Percentiles rank a stretch among this genome's conserved stretches.
Evolutionary conservation across 305 asterid species (phyloP).

Genomic region (Nicotiana rustica): DNA sequence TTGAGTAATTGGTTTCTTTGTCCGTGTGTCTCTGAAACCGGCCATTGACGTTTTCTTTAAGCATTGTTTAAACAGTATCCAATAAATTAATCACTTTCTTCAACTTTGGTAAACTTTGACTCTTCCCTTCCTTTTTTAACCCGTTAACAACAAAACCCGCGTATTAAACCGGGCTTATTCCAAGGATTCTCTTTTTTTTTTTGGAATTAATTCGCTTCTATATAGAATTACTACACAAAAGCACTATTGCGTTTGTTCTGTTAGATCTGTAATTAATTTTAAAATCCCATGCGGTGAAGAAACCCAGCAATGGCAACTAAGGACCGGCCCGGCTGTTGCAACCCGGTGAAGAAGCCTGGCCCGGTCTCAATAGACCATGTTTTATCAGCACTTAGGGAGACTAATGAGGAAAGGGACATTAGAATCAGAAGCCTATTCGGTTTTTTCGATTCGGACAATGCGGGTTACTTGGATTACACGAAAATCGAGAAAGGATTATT

Average conservation of each 20-base stretch:
- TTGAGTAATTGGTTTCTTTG: not conserved
- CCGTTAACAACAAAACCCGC: slow-evolving; percentile 20
- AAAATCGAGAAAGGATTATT: slow-evolving; percentile 85
- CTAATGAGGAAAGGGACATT: slow-evolving; percentile 81
- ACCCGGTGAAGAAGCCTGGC: slow-evolving; percentile 81
- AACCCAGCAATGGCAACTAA: slow-evolving; percentile 50
- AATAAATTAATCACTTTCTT: slow-evolving; percentile 20
- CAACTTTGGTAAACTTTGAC: slow-evolving; percentile 23
- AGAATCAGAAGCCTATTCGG: slow-evolving; percentile 77
- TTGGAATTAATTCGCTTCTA: not conserved
- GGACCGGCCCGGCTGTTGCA: slow-evolving; percentile 71
- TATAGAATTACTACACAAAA: not conserved
- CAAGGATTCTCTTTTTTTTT: not conserved
- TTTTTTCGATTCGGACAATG: slow-evolving; percentile 76
- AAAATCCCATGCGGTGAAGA: slow-evolving; percentile 32
- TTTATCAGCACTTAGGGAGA: slow-evolving; percentile 79
- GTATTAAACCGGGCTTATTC: slow-evolving; percentile 25
- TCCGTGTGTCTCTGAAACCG: not conserved
- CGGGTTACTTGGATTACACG: slow-evolving; percentile 76
- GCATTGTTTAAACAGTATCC: not conserved
- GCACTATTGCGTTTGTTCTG: not conserved
- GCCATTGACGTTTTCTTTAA: slow-evolving; percentile 22
- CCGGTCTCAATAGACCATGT: slow-evolving; percentile 93
- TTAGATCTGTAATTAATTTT: slow-evolving; percentile 29
- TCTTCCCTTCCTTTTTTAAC: slow-evolving; percentile 7